These are phyloP conservation scores for Lenzites betulinus DNA, from an alignment of 768 basidiomycete genomes.

Conservation along the genomic window DNA sequence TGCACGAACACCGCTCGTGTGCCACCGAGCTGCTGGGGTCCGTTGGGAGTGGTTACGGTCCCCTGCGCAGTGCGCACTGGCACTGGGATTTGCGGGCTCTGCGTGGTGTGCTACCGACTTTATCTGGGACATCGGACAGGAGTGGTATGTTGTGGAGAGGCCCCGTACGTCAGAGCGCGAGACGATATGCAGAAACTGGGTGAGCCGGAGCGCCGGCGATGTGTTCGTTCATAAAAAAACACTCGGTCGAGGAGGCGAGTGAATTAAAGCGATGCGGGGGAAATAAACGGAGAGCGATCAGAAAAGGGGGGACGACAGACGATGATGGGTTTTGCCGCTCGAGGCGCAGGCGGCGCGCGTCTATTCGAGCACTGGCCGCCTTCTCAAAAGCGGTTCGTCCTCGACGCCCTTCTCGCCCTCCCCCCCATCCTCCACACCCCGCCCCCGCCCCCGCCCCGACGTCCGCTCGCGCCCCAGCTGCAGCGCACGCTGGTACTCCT, in stretches of 20 bases:
- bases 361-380: slow-evolving; percentile 1
- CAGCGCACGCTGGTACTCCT: slow-evolving; percentile 28
- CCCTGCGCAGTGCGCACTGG: neutral
- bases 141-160: slow-evolving; percentile 3
- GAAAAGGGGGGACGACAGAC: slow-evolving; percentile 8
- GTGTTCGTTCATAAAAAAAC: neutral
- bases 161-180: slow-evolving; percentile 14
- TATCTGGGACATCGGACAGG: neutral
- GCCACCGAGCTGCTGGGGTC: too few relatives aligned
- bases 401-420: slow-evolving; percentile 6
- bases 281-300: neutral
- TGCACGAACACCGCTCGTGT: neutral
- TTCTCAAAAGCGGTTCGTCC: slow-evolving; percentile 22
- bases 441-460: slow-evolving; percentile 4
- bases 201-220: neutral
- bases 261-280: neutral
- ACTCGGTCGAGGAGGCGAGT: neutral
- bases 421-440: neutral
- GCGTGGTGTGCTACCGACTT: too few relatives aligned
- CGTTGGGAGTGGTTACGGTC: too few relatives aligned
- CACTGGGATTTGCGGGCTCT: neutral
- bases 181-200: neutral
- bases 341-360: slow-evolving; percentile 3
- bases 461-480: slow-evolving; percentile 24
- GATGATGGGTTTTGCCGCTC: slow-evolving; percentile 19